Base-by-base conservation (phyloP, 495 filamentous ascomycete genomes). In the Cetradonia linearis region DNA sequence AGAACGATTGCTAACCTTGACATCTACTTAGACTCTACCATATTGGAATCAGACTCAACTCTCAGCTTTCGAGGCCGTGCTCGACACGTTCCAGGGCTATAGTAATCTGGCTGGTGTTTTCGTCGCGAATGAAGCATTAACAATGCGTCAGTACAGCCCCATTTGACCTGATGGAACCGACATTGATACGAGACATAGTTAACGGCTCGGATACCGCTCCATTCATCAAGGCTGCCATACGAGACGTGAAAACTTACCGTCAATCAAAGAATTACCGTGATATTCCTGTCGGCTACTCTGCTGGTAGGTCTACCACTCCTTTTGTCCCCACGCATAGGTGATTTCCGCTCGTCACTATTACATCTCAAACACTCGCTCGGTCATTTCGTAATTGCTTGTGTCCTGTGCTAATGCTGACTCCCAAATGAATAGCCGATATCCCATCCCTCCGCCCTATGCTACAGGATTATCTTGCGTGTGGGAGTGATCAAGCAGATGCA, bases 261-360 rank as follows among this genome's bases (percentile, higher is more conserved):
- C 78, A 89, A 66, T 71, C 74, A 56, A 87, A 92, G 73, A 77
- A 78, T n/a, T 91, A 93, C 72, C 86, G 90, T 58, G 73, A 85
- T 33, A 87, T 95, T 56, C 89, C 90, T 8, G 75, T 95, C 55
- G 90, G 90, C 46, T 95, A 95, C 73, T 89, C 88, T 9, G 89
- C 88, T n/a, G 71, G 69, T 71, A 59, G 40, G 59, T 61, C 27
- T 31, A 10, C 6, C 16, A 8, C 25, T 14, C 25, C 28, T 10
- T 10, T 44, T 25, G 3, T 28, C 27, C 11, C 16, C n/a, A 27
- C 3, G 2, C 23, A 46, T 30, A 2, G 11, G 25, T 9, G 14
- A 2, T 23, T 36, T 11, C 28, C 31, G 8, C 25, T 1, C 31
- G 31, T 54, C 28, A 11, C 10, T 13, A 54, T n/a, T 20, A 5